Evolutionary conservation across 352 stramenopile species (phyloP).

Genomic region (Phytopythium aichiense): DNA sequence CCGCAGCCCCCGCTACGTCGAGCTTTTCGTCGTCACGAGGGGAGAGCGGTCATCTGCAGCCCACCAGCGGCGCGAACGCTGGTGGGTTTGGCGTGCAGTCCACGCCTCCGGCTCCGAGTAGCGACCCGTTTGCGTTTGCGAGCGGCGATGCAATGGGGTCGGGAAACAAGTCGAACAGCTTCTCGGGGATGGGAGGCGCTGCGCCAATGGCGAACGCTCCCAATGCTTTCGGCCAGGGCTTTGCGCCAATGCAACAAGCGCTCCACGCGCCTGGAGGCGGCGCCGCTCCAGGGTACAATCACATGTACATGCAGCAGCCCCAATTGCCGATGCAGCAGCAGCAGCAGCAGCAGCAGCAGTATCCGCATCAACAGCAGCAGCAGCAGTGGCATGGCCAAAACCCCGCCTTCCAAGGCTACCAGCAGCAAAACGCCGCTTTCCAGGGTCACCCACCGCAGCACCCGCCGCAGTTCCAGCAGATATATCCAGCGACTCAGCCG

Average conservation of each 20-base stretch:
- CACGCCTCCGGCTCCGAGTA: conserved; percentile 13
- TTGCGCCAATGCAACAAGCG: conserved; percentile 4
- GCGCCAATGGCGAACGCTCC: conserved; percentile 10
- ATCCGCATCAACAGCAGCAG: conserved; percentile 10
- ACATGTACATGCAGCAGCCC: conserved; percentile 25
- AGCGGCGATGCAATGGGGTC: conserved; percentile 10
- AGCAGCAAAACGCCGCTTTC: conserved; percentile 12
- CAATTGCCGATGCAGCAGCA: conserved; percentile 26
- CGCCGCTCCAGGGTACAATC: conserved; percentile 1
- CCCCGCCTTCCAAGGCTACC: conserved; percentile 22
- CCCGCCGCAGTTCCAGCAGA: conserved; percentile 1
- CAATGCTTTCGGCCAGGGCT: conserved; percentile 8
- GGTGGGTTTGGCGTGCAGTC: not conserved
- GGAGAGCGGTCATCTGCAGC: not conserved
- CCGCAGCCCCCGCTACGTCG: conserved; percentile 7
- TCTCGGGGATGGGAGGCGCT: not conserved
- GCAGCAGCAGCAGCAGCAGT: conserved; percentile 19
- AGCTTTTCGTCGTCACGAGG: conserved; percentile 1
- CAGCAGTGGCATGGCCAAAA: conserved; percentile 42
- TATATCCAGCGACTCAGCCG: not conserved
- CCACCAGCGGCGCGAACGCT: not conserved
- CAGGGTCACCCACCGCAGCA: conserved; percentile 4
- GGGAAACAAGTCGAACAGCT: conserved; percentile 22
- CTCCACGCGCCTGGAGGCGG: not conserved
- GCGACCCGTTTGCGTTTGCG: conserved; percentile 53